A percentile compares a stretch with the other conserved stretches of the same genome.
Evolutionary conservation across 225 moss, liverwort and hornwort species (phyloP).

Genomic region (Pseudoscleropodium purum): DNA sequence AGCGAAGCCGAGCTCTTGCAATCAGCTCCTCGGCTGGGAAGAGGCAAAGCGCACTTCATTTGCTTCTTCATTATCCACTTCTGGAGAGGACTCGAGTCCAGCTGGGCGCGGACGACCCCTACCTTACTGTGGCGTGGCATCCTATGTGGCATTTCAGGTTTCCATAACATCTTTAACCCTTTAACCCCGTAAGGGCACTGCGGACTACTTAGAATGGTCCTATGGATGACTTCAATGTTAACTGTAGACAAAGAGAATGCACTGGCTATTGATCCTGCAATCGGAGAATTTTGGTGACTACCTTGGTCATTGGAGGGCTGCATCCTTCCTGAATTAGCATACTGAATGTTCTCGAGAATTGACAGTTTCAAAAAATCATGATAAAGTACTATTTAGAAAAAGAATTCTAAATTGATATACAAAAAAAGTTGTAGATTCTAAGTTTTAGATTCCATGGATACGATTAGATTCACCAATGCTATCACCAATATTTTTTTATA

Average conservation of each 20-base stretch:
- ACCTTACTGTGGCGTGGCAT: not conserved
- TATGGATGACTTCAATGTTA: too few species aligned
- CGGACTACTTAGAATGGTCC: too few species aligned
- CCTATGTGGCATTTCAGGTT: not conserved
- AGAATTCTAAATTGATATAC: not conserved
- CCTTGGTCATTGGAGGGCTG: too few species aligned
- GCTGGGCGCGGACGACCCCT: not conserved
- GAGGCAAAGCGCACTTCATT: not conserved
- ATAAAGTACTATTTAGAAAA: too few species aligned
- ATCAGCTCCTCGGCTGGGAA: not conserved
- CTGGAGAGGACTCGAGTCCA: not conserved
- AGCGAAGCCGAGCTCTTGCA: not conserved
- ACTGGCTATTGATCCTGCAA: too few species aligned
- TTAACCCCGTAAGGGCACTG: too few species aligned
- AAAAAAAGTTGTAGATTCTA: too few species aligned
- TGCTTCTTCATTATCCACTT: slow-evolving; percentile 25
- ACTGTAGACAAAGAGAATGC: too few species aligned
- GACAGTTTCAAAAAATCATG: too few species aligned
- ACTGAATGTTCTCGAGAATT: too few species aligned
- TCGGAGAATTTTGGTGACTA: too few species aligned
- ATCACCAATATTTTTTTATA: not conserved
- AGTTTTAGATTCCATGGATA: not conserved
- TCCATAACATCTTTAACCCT: not conserved
- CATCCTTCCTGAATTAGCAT: too few species aligned
- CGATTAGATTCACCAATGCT: not conserved